Base-by-base conservation (phyloP, 1,139 yeast species). In the Candida mesenterica region DNA sequence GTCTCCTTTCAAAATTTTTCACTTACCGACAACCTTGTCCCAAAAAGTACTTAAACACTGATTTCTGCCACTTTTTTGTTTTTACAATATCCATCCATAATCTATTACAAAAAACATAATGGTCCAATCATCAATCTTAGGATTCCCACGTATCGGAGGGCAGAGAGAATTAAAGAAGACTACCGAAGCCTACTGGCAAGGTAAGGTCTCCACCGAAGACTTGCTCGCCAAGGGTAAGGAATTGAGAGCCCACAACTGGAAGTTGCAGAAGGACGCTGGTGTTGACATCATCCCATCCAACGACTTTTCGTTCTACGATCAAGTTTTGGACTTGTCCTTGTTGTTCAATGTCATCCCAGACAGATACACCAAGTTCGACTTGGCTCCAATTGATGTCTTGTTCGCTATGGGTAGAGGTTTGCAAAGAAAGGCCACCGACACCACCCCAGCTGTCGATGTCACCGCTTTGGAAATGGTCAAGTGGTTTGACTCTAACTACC, bases 361-460 rank as follows among this genome's bases (percentile, higher is more conserved):
- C 57, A 85, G 97, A 73, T 92, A 92, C 84, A 75, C 90, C 71
- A 86, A 92, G 77, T 87, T 77, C 72, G 80, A 84, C 59, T 80
- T 92, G 63, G 81, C 90, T 49, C 83, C 90, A 65, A 77, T 92
- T 57, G 98, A 92, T 69, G 88, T 89, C 48, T 74, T 87, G 61
- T 92, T 92, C 65, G 98, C 98, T 61, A 94, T 92, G 98, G 98
- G 97, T 71, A 89, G 98, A 81, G 98, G 98, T 82, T 80, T 92
- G 66, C 98, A 94, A 78, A 87, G 94, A 74, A 82, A 85, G 71
- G 96, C 95, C 52, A 85, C 94, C 51, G 96, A 85, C 53, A 64
- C 90, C 52, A 65, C 81, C 45, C 77, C 84, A 53, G 95, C 95
- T 52, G 96, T 92, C 54, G 98, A 94, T 69, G 98, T 92, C 45